Percentiles rank a stretch among this genome's conserved stretches.
Conservation (phyloP, 176 grass and related monocot species). For the Avena eriantha region DNA sequence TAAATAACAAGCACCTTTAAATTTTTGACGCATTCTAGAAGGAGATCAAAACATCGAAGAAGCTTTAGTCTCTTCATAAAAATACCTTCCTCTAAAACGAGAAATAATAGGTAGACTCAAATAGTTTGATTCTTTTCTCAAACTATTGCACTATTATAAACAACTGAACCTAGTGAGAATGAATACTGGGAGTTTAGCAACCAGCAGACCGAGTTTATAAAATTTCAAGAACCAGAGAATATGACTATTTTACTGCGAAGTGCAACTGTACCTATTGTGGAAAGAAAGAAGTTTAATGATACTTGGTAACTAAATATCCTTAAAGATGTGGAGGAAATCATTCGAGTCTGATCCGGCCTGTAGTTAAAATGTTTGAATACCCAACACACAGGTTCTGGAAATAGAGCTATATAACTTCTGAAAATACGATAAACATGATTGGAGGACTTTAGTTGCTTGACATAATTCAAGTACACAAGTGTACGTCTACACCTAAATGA, state of each 20-base stretch:
- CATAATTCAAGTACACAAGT: too few relatives aligned
- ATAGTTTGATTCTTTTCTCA: conserved; percentile 89
- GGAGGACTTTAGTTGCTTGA: too few relatives aligned
- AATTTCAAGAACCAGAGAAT: conserved; percentile 18
- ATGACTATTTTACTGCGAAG: conserved; percentile 17
- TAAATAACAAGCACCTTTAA: too few relatives aligned
- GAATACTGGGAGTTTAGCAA: conserved; percentile 24
- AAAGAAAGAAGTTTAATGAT: conserved; percentile 69
- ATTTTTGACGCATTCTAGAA: too few relatives aligned
- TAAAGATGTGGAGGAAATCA: conserved; percentile 67
- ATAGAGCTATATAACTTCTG: too few relatives aligned
- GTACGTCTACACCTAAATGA: too few relatives aligned
- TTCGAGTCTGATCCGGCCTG: conserved; percentile 83
- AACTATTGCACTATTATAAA: conserved; percentile 84
- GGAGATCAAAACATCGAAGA: too few relatives aligned
- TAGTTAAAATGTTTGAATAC: too few relatives aligned
- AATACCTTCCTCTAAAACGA: too few relatives aligned
- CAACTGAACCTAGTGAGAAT: conserved; percentile 43
- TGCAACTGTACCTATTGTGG: conserved; percentile 59
- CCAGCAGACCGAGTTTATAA: conserved; percentile 12
- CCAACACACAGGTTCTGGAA: too few relatives aligned
- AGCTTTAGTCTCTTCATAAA: too few relatives aligned
- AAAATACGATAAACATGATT: too few relatives aligned
- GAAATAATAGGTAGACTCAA: conserved; percentile 89
- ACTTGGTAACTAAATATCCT: conserved; percentile 61